These are phyloP conservation scores for Gnomoniopsis smithogilvyi DNA, from an alignment of 2,329 filamentous ascomycete genomes.

Conservation along the genomic window DNA sequence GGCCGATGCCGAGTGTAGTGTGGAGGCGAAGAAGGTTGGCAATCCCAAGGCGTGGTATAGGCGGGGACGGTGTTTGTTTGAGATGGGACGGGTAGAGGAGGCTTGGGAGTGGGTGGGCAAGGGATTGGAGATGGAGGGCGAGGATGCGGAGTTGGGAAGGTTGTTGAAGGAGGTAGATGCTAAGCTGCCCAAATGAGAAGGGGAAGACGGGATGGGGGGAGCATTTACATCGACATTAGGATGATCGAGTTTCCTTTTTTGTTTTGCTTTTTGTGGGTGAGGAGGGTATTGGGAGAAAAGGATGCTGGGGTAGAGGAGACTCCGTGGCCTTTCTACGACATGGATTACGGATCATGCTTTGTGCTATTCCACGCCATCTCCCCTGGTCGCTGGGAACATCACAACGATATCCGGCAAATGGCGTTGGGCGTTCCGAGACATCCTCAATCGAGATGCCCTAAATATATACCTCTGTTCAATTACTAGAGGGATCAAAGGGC, in stretches of 20 bases:
- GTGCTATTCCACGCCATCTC: too few relatives aligned
- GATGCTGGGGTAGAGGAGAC: background rate
- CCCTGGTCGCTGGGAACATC: background rate
- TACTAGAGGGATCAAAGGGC: background rate
- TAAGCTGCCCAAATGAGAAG: conserved; percentile 30
- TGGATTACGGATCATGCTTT: background rate
- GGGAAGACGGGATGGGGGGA: conserved; percentile 26
- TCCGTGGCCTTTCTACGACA: background rate
- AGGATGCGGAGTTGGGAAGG: conserved; percentile 60
- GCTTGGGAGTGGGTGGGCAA: conserved; percentile 73
- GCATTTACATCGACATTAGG: too few relatives aligned
- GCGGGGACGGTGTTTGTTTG: conserved; percentile 75
- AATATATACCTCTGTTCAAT: too few relatives aligned
- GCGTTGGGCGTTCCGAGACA: background rate
- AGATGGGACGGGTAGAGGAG: conserved; percentile 88
- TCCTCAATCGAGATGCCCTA: too few relatives aligned
- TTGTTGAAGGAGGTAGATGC: conserved; percentile 62
- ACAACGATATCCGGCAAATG: background rate
- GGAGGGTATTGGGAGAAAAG: background rate
- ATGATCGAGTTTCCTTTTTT: too few relatives aligned
- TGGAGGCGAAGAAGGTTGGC: conserved; percentile 80
- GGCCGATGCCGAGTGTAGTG: conserved; percentile 83
- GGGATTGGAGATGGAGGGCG: conserved; percentile 80
- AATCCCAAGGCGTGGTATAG: conserved; percentile 97
- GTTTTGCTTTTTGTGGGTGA: background rate